These are phyloP conservation scores for Jamesozyma hellenica DNA, from an alignment of 805 yeast genomes.

Conservation along the genomic window DNA sequence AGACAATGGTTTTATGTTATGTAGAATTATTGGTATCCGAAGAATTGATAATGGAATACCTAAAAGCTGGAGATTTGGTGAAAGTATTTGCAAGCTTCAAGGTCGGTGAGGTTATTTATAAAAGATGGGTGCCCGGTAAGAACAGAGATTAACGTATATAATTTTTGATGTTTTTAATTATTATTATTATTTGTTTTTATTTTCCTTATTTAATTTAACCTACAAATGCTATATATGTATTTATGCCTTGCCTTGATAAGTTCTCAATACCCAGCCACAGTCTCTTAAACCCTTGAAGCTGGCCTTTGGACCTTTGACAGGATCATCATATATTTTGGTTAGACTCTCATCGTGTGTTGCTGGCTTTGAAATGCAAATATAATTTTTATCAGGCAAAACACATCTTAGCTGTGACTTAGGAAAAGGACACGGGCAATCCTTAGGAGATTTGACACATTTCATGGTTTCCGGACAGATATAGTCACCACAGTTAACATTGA, in stretches of 20 bases:
- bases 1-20: slow-evolving; percentile 59
- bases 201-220: background rate
- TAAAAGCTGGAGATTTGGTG: slow-evolving; percentile 10
- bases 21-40: slow-evolving; percentile 45
- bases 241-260: slow-evolving; percentile 34
- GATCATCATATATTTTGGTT: slow-evolving; percentile 33
- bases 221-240: background rate
- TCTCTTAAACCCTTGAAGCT: slow-evolving; percentile 50
- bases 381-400: slow-evolving; percentile 51
- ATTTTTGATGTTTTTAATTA: background rate
- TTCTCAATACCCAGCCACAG: slow-evolving; percentile 77
- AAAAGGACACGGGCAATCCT: slow-evolving; percentile 84
- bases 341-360: slow-evolving; percentile 36
- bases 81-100: slow-evolving; percentile 33
- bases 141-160: slow-evolving; percentile 53
- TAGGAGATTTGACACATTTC: slow-evolving; percentile 57
- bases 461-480: slow-evolving; percentile 80
- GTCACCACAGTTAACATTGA: slow-evolving; percentile 41
- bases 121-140: slow-evolving; percentile 79
- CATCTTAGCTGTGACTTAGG: slow-evolving; percentile 82
- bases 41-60: slow-evolving; percentile 20
- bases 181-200: background rate
- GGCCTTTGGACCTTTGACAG: slow-evolving; percentile 38
- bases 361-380: slow-evolving; percentile 78
- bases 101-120: slow-evolving; percentile 57